Percentiles rank a stretch among this genome's conserved stretches.
phyloP scores from a whole-genome alignment of 345 rosid species.

The Streptanthus diversifolius region DNA sequence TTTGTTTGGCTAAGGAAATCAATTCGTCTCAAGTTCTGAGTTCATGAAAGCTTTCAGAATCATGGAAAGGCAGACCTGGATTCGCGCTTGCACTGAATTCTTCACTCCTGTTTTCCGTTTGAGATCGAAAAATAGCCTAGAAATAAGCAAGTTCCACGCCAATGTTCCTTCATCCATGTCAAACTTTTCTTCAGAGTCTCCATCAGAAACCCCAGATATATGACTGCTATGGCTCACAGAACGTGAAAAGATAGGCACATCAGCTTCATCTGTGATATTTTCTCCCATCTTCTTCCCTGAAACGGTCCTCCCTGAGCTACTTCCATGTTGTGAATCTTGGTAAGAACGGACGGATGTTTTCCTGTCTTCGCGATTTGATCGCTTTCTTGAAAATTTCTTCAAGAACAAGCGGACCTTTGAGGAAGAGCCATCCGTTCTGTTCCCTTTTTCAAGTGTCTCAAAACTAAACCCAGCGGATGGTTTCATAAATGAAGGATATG shows the following conservation, averaged over 20 bases:
- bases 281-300: slow-evolving; percentile 26
- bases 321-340: slow-evolving; percentile 45
- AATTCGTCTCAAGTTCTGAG: neutral
- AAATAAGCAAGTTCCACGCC: slow-evolving; percentile 82
- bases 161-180: slow-evolving; percentile 75
- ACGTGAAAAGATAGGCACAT: slow-evolving; percentile 32
- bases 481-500: slow-evolving; percentile 73
- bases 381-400: slow-evolving; percentile 52
- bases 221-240: slow-evolving; percentile 51
- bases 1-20: neutral
- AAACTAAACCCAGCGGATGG: slow-evolving; percentile 43
- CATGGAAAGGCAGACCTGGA: slow-evolving; percentile 59
- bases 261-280: slow-evolving; percentile 42
- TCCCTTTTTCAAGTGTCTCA: slow-evolving; percentile 53
- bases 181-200: slow-evolving; percentile 59
- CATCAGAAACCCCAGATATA: slow-evolving; percentile 48
- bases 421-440: slow-evolving; percentile 53
- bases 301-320: slow-evolving; percentile 38
- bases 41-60: slow-evolving; percentile 2
- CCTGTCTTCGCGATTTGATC: slow-evolving; percentile 54
- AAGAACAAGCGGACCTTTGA: slow-evolving; percentile 71
- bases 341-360: slow-evolving; percentile 29
- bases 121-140: slow-evolving; percentile 84
- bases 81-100: slow-evolving; percentile 50
- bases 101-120: slow-evolving; percentile 47